A percentile compares a stretch with the other conserved stretches of the same genome.
Conservation (phyloP, 352 stramenopile genomes). For the Phytopythium mirpurense region DNA sequence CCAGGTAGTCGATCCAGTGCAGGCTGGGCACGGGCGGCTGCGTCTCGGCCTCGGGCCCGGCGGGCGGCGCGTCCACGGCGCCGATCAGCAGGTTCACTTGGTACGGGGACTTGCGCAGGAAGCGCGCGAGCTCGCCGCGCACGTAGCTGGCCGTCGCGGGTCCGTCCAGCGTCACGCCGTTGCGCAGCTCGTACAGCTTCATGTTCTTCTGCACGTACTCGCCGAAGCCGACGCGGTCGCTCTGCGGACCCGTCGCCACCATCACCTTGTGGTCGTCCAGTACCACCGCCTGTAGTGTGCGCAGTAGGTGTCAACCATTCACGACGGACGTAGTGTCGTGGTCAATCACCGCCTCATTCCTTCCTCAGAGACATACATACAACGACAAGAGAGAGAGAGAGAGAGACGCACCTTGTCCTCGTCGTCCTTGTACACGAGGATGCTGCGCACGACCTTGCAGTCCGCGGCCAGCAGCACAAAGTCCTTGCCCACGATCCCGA, state of each 20-base stretch:
- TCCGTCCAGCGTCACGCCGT: constrained; percentile 80
- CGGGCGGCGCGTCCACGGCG: constrained; percentile 41
- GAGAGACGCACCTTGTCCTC: constrained; percentile 85
- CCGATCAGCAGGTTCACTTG: constrained; percentile 85
- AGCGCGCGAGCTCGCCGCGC: constrained; percentile 70
- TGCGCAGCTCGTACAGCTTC: constrained; percentile 88
- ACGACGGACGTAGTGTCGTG: too few relatives aligned
- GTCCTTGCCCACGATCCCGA: constrained; percentile 88
- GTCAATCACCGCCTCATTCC: too few relatives aligned
- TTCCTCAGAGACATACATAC: too few relatives aligned
- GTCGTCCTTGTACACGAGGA: constrained; percentile 92
- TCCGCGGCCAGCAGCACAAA: constrained; percentile 90
- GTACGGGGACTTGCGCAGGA: constrained; percentile 79
- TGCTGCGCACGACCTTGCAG: constrained; percentile 87
- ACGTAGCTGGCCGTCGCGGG: constrained; percentile 82
- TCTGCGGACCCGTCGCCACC: constrained; percentile 68
- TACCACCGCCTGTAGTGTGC: constrained; percentile 66
- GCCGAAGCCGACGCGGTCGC: constrained; percentile 75
- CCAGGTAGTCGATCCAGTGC: constrained; percentile 89
- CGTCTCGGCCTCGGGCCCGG: constrained; percentile 14
- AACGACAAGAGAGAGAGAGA: background rate
- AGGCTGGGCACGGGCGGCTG: constrained; percentile 50
- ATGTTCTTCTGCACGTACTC: constrained; percentile 91
- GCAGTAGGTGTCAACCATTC: too few relatives aligned
- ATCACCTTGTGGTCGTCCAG: constrained; percentile 84